Conservation (phyloP, 495 filamentous ascomycete genomes). For the Lasiosphaeriaceae sp. region DNA sequence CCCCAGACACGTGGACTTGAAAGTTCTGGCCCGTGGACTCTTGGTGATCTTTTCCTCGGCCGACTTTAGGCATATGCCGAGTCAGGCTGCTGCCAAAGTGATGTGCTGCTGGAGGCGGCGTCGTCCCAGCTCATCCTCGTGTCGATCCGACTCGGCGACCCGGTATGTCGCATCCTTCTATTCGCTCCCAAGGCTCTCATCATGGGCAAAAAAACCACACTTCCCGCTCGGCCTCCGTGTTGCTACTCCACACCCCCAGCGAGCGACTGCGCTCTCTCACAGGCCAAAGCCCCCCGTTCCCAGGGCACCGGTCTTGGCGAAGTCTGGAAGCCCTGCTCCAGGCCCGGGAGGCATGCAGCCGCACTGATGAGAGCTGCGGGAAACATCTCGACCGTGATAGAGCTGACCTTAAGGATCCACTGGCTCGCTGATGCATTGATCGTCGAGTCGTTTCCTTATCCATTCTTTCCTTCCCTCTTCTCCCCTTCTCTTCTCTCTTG, state of each 20-base stretch:
- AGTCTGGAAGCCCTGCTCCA: slow-evolving; percentile 9
- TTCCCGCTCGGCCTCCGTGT: not conserved
- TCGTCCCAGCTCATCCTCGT: not conserved
- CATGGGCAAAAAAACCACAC: not conserved
- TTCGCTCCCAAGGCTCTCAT: not conserved
- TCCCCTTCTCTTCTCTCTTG: not conserved
- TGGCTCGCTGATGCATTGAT: slow-evolving; percentile 11
- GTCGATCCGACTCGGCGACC: not conserved
- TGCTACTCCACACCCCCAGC: not conserved
- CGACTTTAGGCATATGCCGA: not conserved
- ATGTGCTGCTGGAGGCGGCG: not conserved
- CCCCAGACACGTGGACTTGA: too few relatives aligned
- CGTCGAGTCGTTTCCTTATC: slow-evolving; percentile 9
- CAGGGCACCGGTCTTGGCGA: slow-evolving; percentile 9
- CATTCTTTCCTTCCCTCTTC: slow-evolving; percentile 1
- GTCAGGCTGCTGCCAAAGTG: not conserved
- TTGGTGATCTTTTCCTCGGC: not conserved
- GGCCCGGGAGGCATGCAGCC: slow-evolving; percentile 7
- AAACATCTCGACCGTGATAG: slow-evolving; percentile 6
- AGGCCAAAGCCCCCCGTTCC: not conserved
- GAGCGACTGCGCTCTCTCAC: not conserved
- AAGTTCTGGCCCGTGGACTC: too few relatives aligned
- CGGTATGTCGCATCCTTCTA: not conserved
- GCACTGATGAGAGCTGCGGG: not conserved
- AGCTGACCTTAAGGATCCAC: slow-evolving; percentile 8